phyloP scores from a whole-genome alignment of 768 basidiomycete species.

The Tephrocybe sp. region DNA sequence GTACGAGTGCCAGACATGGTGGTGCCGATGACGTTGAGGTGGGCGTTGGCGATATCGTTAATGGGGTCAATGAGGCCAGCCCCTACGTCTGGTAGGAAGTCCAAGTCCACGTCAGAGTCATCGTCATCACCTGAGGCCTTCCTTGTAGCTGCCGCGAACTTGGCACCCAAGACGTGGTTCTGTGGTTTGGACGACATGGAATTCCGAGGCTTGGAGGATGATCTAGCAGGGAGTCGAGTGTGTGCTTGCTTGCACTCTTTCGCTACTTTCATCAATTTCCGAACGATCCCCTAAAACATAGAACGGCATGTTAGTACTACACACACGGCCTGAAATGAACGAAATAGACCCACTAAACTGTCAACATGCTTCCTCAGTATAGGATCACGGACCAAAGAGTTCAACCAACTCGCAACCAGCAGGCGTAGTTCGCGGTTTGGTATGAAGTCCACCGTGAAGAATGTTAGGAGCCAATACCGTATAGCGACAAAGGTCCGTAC shows the following conservation, averaged over 20 bases:
- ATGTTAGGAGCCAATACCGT: slow-evolving; percentile 88
- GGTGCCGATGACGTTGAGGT: slow-evolving; percentile 35
- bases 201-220: slow-evolving; percentile 32
- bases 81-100: slow-evolving; percentile 61
- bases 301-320: slow-evolving; percentile 8
- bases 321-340: not conserved
- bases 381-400: slow-evolving; percentile 73
- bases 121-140: slow-evolving; percentile 44
- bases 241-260: slow-evolving; percentile 78
- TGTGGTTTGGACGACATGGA: slow-evolving; percentile 37
- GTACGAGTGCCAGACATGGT: slow-evolving; percentile 40
- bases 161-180: slow-evolving; percentile 57
- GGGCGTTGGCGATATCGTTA: slow-evolving; percentile 49
- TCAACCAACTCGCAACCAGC: slow-evolving; percentile 78
- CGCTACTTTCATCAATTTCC: slow-evolving; percentile 79
- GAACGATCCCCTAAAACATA: slow-evolving; percentile 65
- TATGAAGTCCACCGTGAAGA: slow-evolving; percentile 87
- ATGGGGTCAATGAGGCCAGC: slow-evolving; percentile 25
- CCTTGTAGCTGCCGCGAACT: slow-evolving; percentile 62
- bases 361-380: slow-evolving; percentile 64
- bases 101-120: slow-evolving; percentile 77
- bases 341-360: slow-evolving; percentile 57
- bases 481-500: slow-evolving; percentile 90
- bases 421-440: slow-evolving; percentile 76
- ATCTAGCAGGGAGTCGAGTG: slow-evolving; percentile 37